Conservation (phyloP, 345 rosid species). For the Dovyalis caffra region DNA sequence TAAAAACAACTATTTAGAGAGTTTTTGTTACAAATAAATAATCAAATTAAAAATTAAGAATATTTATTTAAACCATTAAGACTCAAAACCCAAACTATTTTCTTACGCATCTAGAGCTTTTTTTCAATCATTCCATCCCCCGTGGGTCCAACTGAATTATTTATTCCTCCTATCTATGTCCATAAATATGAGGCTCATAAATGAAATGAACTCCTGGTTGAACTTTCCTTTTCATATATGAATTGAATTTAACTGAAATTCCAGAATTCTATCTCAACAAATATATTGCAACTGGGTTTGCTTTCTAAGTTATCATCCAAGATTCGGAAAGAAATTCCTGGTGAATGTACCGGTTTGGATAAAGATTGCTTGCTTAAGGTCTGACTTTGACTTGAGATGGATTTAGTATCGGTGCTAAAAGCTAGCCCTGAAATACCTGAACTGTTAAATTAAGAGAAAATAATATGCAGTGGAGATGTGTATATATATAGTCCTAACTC, state of each 20-base stretch:
- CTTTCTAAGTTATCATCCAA: not conserved
- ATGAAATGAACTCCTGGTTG: not conserved
- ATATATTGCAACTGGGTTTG: not conserved
- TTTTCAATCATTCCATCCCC: too few relatives aligned
- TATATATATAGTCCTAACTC: not conserved
- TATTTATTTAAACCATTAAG: too few relatives aligned
- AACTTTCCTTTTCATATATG: not conserved
- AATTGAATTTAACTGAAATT: not conserved
- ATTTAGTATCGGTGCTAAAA: not conserved
- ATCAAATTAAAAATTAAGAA: too few relatives aligned
- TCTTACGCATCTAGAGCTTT: too few relatives aligned
- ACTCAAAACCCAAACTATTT: too few relatives aligned
- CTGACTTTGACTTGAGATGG: not conserved
- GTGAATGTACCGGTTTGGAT: not conserved
- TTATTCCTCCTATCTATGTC: not conserved
- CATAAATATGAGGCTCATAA: not conserved
- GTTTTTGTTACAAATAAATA: too few relatives aligned
- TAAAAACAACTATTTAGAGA: too few relatives aligned
- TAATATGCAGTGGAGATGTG: not conserved
- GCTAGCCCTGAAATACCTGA: not conserved
- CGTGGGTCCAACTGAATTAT: not conserved
- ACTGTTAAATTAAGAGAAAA: not conserved
- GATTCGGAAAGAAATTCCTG: not conserved
- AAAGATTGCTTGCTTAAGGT: not conserved
- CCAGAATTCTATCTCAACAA: not conserved